These are phyloP conservation scores for Coleophoma cylindrospora DNA, from an alignment of 2,329 filamentous ascomycete genomes.

Conservation along the genomic window DNA sequence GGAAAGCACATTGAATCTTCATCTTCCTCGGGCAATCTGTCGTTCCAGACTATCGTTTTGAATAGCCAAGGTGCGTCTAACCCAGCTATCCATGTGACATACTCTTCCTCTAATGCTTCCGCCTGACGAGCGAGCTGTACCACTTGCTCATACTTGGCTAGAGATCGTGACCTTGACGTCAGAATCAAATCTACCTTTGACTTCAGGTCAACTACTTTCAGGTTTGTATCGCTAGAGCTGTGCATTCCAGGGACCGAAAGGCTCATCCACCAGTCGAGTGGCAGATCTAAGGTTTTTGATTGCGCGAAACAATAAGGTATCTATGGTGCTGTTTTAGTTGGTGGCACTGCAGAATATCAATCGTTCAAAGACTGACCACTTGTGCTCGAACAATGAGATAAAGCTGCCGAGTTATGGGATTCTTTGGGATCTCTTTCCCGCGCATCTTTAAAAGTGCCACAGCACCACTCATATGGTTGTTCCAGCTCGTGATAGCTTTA, in stretches of 20 bases:
- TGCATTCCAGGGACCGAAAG: conserved; percentile 45
- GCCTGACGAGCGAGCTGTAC: conserved; percentile 44
- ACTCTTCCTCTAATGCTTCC: conserved; percentile 44
- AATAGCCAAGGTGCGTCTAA: conserved; percentile 43
- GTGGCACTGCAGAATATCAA: neutral
- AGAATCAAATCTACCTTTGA: conserved; percentile 47
- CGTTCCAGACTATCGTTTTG: conserved; percentile 48
- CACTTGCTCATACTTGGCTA: conserved; percentile 43
- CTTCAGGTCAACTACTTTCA: conserved; percentile 47
- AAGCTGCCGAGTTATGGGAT: neutral
- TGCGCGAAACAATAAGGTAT: conserved; percentile 37
- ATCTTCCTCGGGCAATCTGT: conserved; percentile 41
- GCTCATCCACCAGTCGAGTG: conserved; percentile 51
- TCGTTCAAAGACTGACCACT: neutral
- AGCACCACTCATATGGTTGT: conserved; percentile 52
- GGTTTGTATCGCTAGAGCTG: conserved; percentile 34
- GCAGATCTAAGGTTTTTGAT: conserved; percentile 44
- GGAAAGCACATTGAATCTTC: conserved; percentile 47
- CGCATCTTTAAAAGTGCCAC: conserved; percentile 50
- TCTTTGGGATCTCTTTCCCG: conserved; percentile 26
- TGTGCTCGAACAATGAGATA: neutral
- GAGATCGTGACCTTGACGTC: conserved; percentile 35
- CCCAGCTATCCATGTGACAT: conserved; percentile 41
- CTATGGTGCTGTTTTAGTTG: neutral
- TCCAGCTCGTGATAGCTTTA: conserved; percentile 51